Conservation (phyloP, 306 rosid genomes). For the Pterocarpus macrocarpus region DNA sequence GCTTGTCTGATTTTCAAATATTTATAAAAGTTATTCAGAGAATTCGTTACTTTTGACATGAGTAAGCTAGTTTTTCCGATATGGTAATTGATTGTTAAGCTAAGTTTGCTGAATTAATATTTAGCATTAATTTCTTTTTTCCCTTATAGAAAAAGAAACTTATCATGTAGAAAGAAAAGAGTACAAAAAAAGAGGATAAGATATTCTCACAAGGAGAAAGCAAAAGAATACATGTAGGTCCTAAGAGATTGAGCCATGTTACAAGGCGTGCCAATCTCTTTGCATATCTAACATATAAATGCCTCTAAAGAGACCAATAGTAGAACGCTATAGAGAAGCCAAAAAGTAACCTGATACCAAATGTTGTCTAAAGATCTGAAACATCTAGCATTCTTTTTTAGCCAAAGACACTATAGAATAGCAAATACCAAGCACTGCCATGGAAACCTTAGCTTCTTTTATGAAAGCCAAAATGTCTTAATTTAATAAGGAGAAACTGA, state of each 20-base stretch:
- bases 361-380: no score
- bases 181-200: background rate
- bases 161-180: background rate
- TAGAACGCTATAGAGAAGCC: no score
- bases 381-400: no score
- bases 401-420: background rate
- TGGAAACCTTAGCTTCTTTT: no score
- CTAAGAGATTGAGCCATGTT: background rate
- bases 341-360: no score
- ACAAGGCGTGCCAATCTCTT: no score
- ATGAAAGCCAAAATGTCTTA: no score
- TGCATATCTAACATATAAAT: no score
- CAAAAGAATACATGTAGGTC: background rate
- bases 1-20: background rate
- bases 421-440: no score
- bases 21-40: slow-evolving; percentile 1
- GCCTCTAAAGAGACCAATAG: no score
- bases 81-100: slow-evolving; percentile 16
- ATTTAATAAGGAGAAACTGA: no score
- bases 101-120: slow-evolving; percentile 21
- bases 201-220: background rate
- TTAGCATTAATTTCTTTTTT: background rate
- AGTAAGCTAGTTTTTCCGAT: background rate
- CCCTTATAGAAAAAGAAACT: no score
- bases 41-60: slow-evolving; percentile 32